Conservation (phyloP, 768 basidiomycete genomes). For the Lactarius vividus region DNA sequence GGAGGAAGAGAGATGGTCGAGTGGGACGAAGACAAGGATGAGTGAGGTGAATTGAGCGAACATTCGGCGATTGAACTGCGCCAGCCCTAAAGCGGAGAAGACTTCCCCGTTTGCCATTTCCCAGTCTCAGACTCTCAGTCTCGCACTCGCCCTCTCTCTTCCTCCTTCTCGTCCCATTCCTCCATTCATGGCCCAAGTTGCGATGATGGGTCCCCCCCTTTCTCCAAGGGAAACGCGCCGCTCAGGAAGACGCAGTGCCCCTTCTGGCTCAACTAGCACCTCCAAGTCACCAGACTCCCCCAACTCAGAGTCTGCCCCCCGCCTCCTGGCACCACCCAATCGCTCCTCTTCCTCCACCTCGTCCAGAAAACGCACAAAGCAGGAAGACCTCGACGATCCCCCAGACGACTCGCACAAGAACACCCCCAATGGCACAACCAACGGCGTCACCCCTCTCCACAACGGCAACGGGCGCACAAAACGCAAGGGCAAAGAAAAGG, state of each 20-base stretch:
- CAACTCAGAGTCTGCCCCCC: slow-evolving; percentile 43
- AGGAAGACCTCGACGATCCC: slow-evolving; percentile 68
- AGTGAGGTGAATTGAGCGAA: slow-evolving; percentile 1
- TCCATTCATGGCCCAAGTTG: slow-evolving; percentile 54
- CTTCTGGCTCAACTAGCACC: slow-evolving; percentile 61
- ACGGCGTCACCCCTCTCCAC: slow-evolving; percentile 25
- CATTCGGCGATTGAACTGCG: slow-evolving; percentile 22
- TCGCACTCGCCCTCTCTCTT: slow-evolving; percentile 16
- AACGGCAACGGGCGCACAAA: slow-evolving; percentile 46
- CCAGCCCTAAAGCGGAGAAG: slow-evolving; percentile 28
- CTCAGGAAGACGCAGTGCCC: slow-evolving; percentile 70
- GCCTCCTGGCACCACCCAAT: slow-evolving; percentile 31
- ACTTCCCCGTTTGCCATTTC: slow-evolving; percentile 20
- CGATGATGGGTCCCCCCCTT: slow-evolving; percentile 72
- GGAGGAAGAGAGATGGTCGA: background rate
- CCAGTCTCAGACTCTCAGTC: background rate
- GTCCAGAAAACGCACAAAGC: slow-evolving; percentile 57
- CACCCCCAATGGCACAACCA: slow-evolving; percentile 34
- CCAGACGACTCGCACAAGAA: slow-evolving; percentile 54
- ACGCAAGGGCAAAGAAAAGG: slow-evolving; percentile 67
- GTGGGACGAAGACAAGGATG: background rate
- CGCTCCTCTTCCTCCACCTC: slow-evolving; percentile 32
- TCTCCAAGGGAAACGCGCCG: slow-evolving; percentile 76
- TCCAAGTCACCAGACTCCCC: slow-evolving; percentile 76
- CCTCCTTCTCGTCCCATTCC: slow-evolving; percentile 12